A percentile compares a stretch with the other conserved stretches of the same genome.
These are phyloP conservation scores for Oryza punctata DNA, from an alignment of 176 grass and related monocot species.

Conservation along the genomic window DNA sequence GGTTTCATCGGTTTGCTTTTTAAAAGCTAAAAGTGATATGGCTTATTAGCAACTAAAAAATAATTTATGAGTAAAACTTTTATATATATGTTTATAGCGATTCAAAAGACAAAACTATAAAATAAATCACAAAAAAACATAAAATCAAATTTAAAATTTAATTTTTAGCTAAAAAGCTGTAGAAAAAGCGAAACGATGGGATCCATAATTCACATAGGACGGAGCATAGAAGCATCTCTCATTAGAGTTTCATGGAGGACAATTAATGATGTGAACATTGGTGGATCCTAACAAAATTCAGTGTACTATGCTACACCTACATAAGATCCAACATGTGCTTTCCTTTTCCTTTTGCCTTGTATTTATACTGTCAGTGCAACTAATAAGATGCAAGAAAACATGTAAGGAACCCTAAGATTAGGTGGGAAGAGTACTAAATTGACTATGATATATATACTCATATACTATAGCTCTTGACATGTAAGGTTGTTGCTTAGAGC, in stretches of 20 bases:
- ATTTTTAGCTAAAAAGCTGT: too few relatives aligned
- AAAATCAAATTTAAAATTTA: too few relatives aligned
- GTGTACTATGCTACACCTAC: neutral
- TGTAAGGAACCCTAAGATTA: neutral
- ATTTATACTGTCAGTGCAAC: neutral
- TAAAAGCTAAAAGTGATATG: too few relatives aligned
- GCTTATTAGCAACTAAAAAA: too few relatives aligned
- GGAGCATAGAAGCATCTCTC: neutral
- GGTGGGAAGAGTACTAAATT: neutral
- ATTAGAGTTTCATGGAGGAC: neutral
- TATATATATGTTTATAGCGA: too few relatives aligned
- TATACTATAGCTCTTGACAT: neutral
- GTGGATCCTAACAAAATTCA: neutral
- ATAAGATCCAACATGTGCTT: neutral
- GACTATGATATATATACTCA: neutral
- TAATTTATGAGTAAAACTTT: too few relatives aligned
- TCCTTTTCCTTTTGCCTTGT: neutral
- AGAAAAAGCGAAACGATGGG: too few relatives aligned
- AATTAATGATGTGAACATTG: neutral
- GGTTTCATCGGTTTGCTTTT: too few relatives aligned
- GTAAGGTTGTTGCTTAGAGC: neutral
- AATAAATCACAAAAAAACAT: too few relatives aligned
- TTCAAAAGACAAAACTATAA: too few relatives aligned
- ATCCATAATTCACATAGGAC: neutral
- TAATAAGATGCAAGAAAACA: neutral